Evolutionary conservation across 306 rosid genomes (phyloP), one percentile per base, ranked within the genome.

Genomic region (Dicorynia guianensis): DNA sequence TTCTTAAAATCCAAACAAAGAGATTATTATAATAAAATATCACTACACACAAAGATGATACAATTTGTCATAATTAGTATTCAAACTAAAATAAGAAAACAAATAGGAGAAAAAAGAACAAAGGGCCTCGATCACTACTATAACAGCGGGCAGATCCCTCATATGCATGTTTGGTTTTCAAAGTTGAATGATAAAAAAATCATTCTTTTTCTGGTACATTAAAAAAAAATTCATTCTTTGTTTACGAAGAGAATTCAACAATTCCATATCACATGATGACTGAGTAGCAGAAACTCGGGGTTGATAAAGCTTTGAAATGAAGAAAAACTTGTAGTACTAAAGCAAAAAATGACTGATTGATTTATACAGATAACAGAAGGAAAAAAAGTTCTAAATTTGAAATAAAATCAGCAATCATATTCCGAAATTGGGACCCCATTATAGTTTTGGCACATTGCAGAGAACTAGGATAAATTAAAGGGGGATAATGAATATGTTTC

Each of bases 361-460:
- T 66, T 64, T 65, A 78, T 11, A 75, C 19, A 30, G 55, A 25
- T 25, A 39, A 15, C 36, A 61, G 63, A 63, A 50, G 15, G 13
- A 44, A 59, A 15, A 15, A 25, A 1, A 59, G 7, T 7, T 65
- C 8, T 0, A 63, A 71, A 71, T 8, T 67, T 76, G 34, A 59
- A 68, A 57, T 33, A 46, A 84, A 53, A 49, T 56, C 62, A 63
- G 47, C 13, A 43, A 54, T 58, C 47, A 61, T 30, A 67, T 25
- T 68, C 38, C 66, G 75, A 70, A 73, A 34, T 39, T 78, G 33
- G 58, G 70, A 72, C 67, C 34, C 69, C 74, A 67, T 65, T 72
- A 54, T 8, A 60, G 35, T 67, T 63, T 39, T 39, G 7, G 33
- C 74, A 48, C 60, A 80, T 72, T 80, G 11, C 58, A 48, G 40